These are phyloP conservation scores for Vitis hybrid DNA, from an alignment of 177 flowering plant species.

Conservation along the genomic window DNA sequence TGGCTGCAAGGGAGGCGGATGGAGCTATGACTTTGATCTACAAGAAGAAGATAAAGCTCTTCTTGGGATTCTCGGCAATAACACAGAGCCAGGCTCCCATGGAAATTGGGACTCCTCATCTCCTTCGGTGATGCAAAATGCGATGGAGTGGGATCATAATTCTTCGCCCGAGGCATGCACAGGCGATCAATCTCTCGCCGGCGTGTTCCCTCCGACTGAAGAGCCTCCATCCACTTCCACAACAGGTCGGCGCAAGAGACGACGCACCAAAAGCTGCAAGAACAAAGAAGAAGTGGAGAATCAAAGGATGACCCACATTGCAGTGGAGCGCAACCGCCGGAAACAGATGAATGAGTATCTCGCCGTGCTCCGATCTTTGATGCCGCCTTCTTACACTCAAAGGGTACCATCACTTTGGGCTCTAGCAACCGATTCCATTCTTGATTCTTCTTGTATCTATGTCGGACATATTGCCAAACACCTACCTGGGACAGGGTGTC, in stretches of 20 bases:
- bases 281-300: constrained; percentile 86
- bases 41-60: constrained; percentile 22
- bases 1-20: constrained; percentile 21
- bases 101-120: constrained; percentile 31
- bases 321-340: constrained; percentile 86
- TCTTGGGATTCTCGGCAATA: constrained; percentile 15
- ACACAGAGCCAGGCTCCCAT: constrained; percentile 9
- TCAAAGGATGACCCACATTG: constrained; percentile 95
- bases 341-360: constrained; percentile 92
- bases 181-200: constrained; percentile 17
- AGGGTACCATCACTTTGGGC: constrained; percentile 38
- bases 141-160: constrained; percentile 38
- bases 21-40: constrained; percentile 25
- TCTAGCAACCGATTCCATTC: neutral
- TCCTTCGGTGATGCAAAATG: constrained; percentile 26
- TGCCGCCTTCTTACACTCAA: constrained; percentile 82
- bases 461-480: too few relatives aligned
- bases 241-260: constrained; percentile 33
- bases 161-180: constrained; percentile 39
- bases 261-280: constrained; percentile 46
- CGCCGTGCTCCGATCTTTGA: constrained; percentile 69
- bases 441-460: too few relatives aligned
- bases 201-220: constrained; percentile 2
- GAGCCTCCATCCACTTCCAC: constrained; percentile 11
- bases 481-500: too few relatives aligned